Evolutionary conservation across 2,329 filamentous ascomycete species (phyloP).

Genomic region (Westerdykella sp.): DNA sequence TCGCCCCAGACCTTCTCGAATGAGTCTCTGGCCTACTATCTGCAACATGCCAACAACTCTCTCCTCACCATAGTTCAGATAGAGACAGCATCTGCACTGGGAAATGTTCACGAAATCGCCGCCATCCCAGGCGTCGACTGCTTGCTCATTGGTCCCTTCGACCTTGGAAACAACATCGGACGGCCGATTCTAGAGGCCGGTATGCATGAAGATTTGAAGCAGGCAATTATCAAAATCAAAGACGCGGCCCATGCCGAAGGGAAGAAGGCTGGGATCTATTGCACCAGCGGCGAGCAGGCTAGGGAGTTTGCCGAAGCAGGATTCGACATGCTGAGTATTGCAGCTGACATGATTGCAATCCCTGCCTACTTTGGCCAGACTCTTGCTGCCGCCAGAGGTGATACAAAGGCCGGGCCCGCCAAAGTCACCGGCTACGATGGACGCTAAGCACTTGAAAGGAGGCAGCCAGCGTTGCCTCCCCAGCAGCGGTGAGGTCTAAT

Average conservation of each 20-base stretch:
- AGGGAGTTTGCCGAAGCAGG: conserved; percentile 48
- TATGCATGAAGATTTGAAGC: conserved; percentile 47
- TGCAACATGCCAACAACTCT: conserved; percentile 50
- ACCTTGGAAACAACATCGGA: conserved; percentile 54
- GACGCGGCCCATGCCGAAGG: conserved; percentile 47
- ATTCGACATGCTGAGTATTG: conserved; percentile 49
- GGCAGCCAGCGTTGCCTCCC: no score
- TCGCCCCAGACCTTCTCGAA: conserved; percentile 44
- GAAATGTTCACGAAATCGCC: conserved; percentile 44
- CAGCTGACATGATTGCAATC: conserved; percentile 43
- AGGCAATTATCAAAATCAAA: conserved; percentile 48
- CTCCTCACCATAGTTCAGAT: conserved; percentile 48
- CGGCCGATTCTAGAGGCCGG: conserved; percentile 44
- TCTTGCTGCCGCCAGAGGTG: conserved; percentile 30
- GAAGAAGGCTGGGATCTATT: conserved; percentile 52
- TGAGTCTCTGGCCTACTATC: conserved; percentile 42
- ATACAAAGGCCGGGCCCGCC: conserved; percentile 6
- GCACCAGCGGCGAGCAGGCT: conserved; percentile 47
- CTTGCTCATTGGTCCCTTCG: conserved; percentile 50
- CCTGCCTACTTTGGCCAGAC: conserved; percentile 37
- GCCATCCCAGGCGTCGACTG: conserved; percentile 49
- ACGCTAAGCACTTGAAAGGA: background rate
- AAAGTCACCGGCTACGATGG: conserved; percentile 12
- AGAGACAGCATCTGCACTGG: conserved; percentile 40
- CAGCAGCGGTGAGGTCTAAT: no score